phyloP scores from a whole-genome alignment of 176 grass and related monocot genomes.

The Poa annua region DNA sequence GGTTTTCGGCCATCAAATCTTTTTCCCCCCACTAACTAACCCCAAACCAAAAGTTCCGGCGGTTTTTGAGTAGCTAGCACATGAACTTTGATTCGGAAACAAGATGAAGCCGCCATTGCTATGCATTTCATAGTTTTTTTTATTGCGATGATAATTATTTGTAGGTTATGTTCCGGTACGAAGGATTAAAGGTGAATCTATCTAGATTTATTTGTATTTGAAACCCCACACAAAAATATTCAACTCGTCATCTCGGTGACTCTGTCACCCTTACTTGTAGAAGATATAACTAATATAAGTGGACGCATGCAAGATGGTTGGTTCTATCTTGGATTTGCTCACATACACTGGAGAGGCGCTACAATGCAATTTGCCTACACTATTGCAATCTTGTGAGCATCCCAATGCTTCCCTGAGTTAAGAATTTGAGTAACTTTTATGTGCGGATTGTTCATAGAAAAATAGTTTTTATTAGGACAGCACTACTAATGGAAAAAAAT shows the following conservation, averaged over 20 bases:
- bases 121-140: not conserved
- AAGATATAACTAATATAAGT: not conserved
- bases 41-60: not conserved
- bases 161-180: not conserved
- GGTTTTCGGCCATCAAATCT: not conserved
- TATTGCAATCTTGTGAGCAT: not conserved
- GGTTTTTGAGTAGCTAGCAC: not conserved
- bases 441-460: not conserved
- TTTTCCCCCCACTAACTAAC: not conserved
- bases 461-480: not conserved
- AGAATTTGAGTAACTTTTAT: not conserved
- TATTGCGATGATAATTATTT: not conserved
- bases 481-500: not conserved
- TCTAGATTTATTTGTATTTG: not conserved
- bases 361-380: not conserved
- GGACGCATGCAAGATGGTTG: constrained; percentile 17
- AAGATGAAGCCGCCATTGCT: not conserved
- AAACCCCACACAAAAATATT: not conserved
- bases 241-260: not conserved
- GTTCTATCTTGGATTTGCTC: not conserved
- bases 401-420: not conserved
- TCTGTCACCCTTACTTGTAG: not conserved
- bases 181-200: not conserved
- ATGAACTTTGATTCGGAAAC: not conserved
- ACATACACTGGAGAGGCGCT: not conserved